Base-by-base conservation (phyloP, 140 eudicot genomes). In the Flaveria floridana region DNA sequence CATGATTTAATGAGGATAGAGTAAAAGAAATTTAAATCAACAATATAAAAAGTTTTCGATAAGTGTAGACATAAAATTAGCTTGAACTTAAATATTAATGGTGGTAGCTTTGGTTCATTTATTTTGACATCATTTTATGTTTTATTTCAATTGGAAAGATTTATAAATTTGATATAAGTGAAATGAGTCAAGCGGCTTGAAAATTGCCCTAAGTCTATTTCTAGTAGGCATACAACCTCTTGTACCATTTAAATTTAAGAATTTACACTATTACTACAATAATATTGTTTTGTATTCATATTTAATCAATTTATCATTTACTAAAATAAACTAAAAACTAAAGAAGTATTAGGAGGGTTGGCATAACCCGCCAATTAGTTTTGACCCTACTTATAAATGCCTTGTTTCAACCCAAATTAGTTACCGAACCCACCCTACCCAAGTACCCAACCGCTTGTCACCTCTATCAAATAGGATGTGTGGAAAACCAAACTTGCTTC, bases 1-100 rank as follows among this genome's bases (percentile, higher is more conserved):
- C 97, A 71, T 93, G 97, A 84, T 90, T 93, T 76, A 90, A 70
- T 1, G 96, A 73, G 51, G 98, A 90, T 71, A 87, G 95, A 30
- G 88, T 74, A 82, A 90, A 93, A 5, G 96, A 91, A 72, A 93
- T 89, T 97, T 93, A 87, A 65, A 65, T 51, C 44, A 72, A 65
- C 34, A 63, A 21, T 20, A 42, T 13, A 68, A 6, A 37, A 4
- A 28, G 15, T 20, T 76, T 68, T 9, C 18, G 23, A 58, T 58
- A 46, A 71, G 30, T 42, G 48, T 7, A 71, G 23, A 72, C 39
- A 34, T 76, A 20, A 48, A 68, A 76, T 3, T 48, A 13, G 52
- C 57, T 21, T 30, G 53, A 75, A 18, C 41, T 63, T 28, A 47
- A 50, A 26, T 25, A 51, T 14, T 12, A 70, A n/a, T 23, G 61